Evolutionary conservation across 202 grass and related monocot species (phyloP), one percentile per base, ranked within the genome.

Genomic region (Eragrostis tef): DNA sequence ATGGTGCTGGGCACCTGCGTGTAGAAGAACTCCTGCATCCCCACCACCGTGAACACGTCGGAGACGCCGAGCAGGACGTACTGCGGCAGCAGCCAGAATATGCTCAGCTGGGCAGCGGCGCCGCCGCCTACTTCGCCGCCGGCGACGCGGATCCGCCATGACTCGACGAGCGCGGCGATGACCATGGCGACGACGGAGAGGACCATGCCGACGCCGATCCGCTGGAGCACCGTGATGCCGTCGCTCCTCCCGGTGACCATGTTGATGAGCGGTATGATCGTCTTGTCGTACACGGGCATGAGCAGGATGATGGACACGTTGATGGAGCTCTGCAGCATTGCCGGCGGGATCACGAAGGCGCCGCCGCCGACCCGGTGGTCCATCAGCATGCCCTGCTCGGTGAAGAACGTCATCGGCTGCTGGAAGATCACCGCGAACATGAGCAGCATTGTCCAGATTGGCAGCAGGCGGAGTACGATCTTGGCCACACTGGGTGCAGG

Each of bases 1-100:
- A 98, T 94, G 10, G 85, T 44, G 46, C 58, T 42, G 7, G 88
- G 96, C 19, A 98, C 96, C 86, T 93, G 82, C 13, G 84, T 84
- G 83, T 95, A 98, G 83, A 98, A 98, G 87, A 98, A 95, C 85
- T 98, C 92, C 46, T 98, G 90, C 88, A 98, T 94, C 34, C 95
- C 90, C 0, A 95, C 92, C 21, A 95, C 87, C 0, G 95, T 90
- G 81, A 95, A 98, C 44, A 93, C 87, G 71, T 95, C 90, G 1
- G 95, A 91, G 12, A 95, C 44, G 0, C 95, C 95, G 9, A 98
- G 78, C n/a, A 98, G 81, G 1, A 94, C 43, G 81, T 94, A 93
- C 83, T 94, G 95, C 20, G 92, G 95, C 14, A 97, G 76, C 48
- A 94, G 82, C 92, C 90, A 93, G 43, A 91, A 88, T 2, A 98